Percentiles rank a stretch among this genome's conserved stretches.
Conservation (phyloP, 2,329 filamentous ascomycete species). For the Chalaropsis thielavioides region DNA sequence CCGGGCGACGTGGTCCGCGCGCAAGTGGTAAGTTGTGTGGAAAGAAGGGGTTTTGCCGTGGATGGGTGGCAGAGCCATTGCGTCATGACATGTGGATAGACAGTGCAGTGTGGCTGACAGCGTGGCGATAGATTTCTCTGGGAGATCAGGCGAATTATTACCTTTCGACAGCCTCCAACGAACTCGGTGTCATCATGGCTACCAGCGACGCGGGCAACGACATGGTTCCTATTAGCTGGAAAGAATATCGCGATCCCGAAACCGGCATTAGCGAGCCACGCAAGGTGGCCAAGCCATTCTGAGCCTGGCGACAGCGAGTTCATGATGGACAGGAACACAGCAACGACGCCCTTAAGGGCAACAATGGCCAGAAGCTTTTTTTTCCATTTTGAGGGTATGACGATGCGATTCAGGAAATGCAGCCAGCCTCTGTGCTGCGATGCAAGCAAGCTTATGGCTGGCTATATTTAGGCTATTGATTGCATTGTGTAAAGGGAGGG, state of each 20-base stretch:
- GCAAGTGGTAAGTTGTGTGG: slow-evolving; percentile 49
- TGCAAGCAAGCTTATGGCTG: not conserved
- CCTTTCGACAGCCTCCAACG: slow-evolving; percentile 79
- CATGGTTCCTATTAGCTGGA: slow-evolving; percentile 92
- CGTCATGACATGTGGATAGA: not conserved
- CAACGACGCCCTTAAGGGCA: not conserved
- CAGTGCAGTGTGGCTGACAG: not conserved
- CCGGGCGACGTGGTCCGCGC: slow-evolving; percentile 86
- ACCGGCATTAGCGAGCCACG: slow-evolving; percentile 63
- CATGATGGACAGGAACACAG: not conserved
- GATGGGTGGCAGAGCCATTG: not conserved
- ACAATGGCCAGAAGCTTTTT: not conserved
- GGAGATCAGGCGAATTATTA: slow-evolving; percentile 95
- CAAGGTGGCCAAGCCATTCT: slow-evolving; percentile 90
- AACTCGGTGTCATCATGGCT: slow-evolving; percentile 87
- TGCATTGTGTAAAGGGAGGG: not conserved
- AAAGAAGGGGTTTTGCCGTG: not conserved
- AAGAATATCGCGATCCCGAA: slow-evolving; percentile 74
- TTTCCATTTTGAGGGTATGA: not conserved
- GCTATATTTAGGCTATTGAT: slow-evolving; percentile 1
- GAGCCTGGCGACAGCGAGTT: slow-evolving; percentile 25
- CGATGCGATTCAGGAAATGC: not conserved
- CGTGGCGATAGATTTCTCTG: slow-evolving; percentile 51
- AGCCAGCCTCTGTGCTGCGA: not conserved
- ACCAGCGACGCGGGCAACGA: slow-evolving; percentile 73